Percentiles rank a stretch among this genome's conserved stretches.
Evolutionary conservation across 352 stramenopile species (phyloP).

Genomic region (Paralagenidium karlingii): DNA sequence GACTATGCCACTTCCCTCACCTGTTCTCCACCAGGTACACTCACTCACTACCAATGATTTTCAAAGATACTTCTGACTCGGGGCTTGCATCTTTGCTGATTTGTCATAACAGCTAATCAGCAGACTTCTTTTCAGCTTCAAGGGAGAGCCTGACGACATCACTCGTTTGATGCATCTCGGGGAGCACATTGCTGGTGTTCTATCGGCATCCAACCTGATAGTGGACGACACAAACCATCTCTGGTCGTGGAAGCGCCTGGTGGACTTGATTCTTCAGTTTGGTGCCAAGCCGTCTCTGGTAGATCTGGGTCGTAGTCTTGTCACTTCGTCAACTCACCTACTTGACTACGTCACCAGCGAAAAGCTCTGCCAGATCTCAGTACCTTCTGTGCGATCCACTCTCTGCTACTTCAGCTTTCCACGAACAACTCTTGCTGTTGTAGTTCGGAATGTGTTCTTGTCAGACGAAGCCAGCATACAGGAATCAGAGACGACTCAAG

Average conservation of each 20-base stretch:
- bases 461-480: too few relatives aligned
- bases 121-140: conserved; percentile 29
- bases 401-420: too few relatives aligned
- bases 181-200: conserved; percentile 11
- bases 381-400: too few relatives aligned
- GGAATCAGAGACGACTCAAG: conserved; percentile 8
- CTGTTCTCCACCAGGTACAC: conserved; percentile 28
- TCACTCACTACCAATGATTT: background rate
- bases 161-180: conserved; percentile 14
- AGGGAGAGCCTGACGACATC: conserved; percentile 10
- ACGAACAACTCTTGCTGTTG: too few relatives aligned
- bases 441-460: too few relatives aligned
- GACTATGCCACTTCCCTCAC: conserved; percentile 26
- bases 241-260: conserved; percentile 23
- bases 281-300: conserved; percentile 7
- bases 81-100: background rate
- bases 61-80: conserved; percentile 3
- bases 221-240: conserved; percentile 8
- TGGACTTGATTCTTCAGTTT: conserved; percentile 36
- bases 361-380: too few relatives aligned
- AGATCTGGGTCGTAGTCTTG: conserved; percentile 4
- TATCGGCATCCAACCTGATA: conserved; percentile 7
- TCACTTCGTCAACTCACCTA: too few relatives aligned
- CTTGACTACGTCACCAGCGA: too few relatives aligned
- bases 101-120: conserved; percentile 22